Percentiles rank a stretch among this genome's conserved stretches.
Conservation (phyloP, 495 filamentous ascomycete genomes). For the Emericellopsis terricola region DNA sequence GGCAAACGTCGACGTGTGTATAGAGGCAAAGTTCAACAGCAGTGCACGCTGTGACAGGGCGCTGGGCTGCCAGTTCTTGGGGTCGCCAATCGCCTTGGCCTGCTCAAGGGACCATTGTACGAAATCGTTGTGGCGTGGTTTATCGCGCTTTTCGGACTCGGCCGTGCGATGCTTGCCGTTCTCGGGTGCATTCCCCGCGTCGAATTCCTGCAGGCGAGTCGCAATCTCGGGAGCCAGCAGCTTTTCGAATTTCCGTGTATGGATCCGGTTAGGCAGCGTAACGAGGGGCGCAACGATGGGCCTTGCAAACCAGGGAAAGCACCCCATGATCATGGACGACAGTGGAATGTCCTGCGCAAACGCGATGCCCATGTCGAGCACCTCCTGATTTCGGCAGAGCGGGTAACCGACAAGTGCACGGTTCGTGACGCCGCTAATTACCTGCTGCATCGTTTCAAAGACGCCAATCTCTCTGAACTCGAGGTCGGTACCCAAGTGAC, state of each 20-base stretch:
- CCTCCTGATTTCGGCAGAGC: slow-evolving; percentile 13
- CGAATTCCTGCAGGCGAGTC: slow-evolving; percentile 10
- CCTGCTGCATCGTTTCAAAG: slow-evolving; percentile 16
- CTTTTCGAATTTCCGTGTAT: slow-evolving; percentile 11
- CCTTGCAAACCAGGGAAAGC: slow-evolving; percentile 17
- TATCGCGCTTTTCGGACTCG: slow-evolving; percentile 8
- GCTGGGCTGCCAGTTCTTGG: slow-evolving; percentile 8
- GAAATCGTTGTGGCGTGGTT: slow-evolving; percentile 15
- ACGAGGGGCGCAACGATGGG: slow-evolving; percentile 17
- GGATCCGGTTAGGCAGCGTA: slow-evolving; percentile 17
- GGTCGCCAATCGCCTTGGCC: slow-evolving; percentile 11
- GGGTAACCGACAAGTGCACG: slow-evolving; percentile 18
- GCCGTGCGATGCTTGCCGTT: slow-evolving; percentile 2
- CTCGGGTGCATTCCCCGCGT: slow-evolving; percentile 3
- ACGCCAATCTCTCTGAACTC: slow-evolving; percentile 17
- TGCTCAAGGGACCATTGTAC: slow-evolving; percentile 20
- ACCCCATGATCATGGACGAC: slow-evolving; percentile 12
- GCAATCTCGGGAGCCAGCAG: slow-evolving; percentile 16
- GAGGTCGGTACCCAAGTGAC: slow-evolving; percentile 15
- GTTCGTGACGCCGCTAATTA: slow-evolving; percentile 16
- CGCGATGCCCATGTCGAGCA: slow-evolving; percentile 18
- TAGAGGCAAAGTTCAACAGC: slow-evolving; percentile 28
- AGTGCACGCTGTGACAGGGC: slow-evolving; percentile 16
- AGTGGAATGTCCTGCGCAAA: slow-evolving; percentile 22
- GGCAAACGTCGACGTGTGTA: slow-evolving; percentile 30